These are phyloP conservation scores for Thymus quinquecostatus DNA, from an alignment of 257 asterid genomes.

Conservation along the genomic window DNA sequence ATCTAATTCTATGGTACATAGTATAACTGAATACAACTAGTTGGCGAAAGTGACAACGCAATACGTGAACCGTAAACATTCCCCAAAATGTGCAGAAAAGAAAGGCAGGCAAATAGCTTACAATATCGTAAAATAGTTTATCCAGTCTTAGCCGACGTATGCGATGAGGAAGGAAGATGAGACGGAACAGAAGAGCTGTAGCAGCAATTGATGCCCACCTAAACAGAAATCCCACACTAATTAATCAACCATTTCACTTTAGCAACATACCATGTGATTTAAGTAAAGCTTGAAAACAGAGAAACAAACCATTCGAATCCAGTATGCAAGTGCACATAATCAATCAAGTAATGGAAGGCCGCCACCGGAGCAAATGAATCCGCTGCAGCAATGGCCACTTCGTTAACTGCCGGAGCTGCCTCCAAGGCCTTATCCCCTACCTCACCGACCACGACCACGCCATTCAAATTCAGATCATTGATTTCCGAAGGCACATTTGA, in stretches of 20 bases:
- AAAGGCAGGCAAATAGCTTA: not conserved
- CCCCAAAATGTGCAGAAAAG: slow-evolving; percentile 14
- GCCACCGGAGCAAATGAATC: slow-evolving; percentile 82
- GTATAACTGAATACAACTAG: not conserved
- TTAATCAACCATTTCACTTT: not conserved
- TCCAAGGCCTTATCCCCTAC: slow-evolving; percentile 34
- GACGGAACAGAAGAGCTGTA: slow-evolving; percentile 65
- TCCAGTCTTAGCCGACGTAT: slow-evolving; percentile 65
- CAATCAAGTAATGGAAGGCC: slow-evolving; percentile 68
- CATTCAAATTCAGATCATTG: no score
- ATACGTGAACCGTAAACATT: not conserved
- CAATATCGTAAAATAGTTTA: slow-evolving; percentile 47
- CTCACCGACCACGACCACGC: slow-evolving; percentile 43
- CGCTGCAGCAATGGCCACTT: slow-evolving; percentile 78
- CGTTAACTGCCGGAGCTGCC: slow-evolving; percentile 57
- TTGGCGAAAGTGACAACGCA: not conserved
- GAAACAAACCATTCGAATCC: slow-evolving; percentile 69
- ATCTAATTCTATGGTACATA: no score
- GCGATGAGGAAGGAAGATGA: slow-evolving; percentile 58
- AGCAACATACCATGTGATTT: not conserved
- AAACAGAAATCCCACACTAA: slow-evolving; percentile 33
- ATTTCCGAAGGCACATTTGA: slow-evolving; percentile 54
- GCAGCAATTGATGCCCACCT: slow-evolving; percentile 88
- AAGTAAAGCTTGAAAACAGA: not conserved
- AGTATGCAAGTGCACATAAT: slow-evolving; percentile 62